phyloP scores from a whole-genome alignment of 2,329 filamentous ascomycete genomes.

The Mycogone perniciosa region DNA sequence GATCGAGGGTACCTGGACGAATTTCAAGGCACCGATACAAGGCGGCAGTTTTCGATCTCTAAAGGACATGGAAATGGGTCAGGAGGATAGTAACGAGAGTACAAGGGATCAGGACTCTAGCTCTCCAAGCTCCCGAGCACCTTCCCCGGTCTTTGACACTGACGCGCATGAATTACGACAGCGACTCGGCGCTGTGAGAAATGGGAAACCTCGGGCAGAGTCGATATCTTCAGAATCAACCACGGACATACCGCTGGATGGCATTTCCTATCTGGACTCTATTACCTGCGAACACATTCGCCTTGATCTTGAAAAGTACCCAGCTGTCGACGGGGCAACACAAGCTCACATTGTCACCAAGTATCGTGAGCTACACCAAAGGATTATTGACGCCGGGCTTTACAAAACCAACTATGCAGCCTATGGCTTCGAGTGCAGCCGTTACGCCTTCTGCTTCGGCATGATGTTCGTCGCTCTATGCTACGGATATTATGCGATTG shows the following conservation, averaged over 20 bases:
- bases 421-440: conserved; percentile 52
- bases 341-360: conserved; percentile 41
- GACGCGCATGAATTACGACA: conserved; percentile 23
- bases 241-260: conserved; percentile 41
- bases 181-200: conserved; percentile 17
- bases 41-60: conserved; percentile 66
- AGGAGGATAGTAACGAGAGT: conserved; percentile 17
- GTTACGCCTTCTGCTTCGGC: conserved; percentile 47
- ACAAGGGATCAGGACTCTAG: conserved; percentile 31
- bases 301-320: conserved; percentile 68
- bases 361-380: conserved; percentile 51
- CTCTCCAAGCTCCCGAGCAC: conserved; percentile 46
- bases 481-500: conserved; percentile 50
- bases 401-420: conserved; percentile 53
- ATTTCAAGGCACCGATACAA: conserved; percentile 88
- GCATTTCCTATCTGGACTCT: conserved; percentile 62
- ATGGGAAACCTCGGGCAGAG: conserved; percentile 28
- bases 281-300: conserved; percentile 65
- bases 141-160: conserved; percentile 45
- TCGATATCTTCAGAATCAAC: conserved; percentile 57
- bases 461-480: conserved; percentile 40
- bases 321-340: conserved; percentile 52
- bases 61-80: conserved; percentile 32
- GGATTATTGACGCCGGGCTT: conserved; percentile 47
- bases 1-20: conserved; percentile 75